Evolutionary conservation across 192 early-diverging fungal genomes (phyloP).

Genomic region (Backusella westeae): DNA sequence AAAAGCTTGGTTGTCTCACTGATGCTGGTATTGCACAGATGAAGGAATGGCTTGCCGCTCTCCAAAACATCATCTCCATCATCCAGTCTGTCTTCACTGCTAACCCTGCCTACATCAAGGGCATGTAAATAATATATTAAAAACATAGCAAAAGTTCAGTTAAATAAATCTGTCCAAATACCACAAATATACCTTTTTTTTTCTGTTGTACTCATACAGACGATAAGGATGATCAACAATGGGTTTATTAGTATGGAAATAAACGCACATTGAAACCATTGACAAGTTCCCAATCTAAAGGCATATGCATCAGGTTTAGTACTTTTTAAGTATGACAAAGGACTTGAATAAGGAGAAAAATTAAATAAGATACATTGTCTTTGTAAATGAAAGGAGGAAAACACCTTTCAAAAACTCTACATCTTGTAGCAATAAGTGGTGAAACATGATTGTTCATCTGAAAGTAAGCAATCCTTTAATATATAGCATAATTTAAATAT

Average conservation of each 20-base stretch:
- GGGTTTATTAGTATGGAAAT: no score
- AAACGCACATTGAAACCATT: no score
- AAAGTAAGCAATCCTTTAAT: neutral
- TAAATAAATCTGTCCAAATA: neutral
- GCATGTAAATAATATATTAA: conserved; percentile 33
- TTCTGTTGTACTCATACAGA: neutral
- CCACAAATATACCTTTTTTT: neutral
- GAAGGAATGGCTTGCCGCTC: conserved; percentile 67
- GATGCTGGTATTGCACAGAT: conserved; percentile 57
- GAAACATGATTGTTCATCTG: neutral
- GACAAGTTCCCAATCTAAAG: no score
- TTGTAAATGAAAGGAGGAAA: no score
- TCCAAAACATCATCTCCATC: conserved; percentile 69
- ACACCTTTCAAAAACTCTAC: neutral
- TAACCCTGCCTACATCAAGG: conserved; percentile 39
- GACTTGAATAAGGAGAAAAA: no score
- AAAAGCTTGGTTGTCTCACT: conserved; percentile 70
- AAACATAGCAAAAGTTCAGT: neutral
- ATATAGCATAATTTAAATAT: neutral
- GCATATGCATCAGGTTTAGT: no score
- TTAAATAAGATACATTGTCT: no score
- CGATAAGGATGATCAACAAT: neutral
- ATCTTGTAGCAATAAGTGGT: neutral
- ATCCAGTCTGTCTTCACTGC: conserved; percentile 59
- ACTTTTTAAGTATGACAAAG: no score